phyloP scores from a whole-genome alignment of 2,329 filamentous ascomycete genomes.

The Thermothelomyces thermophilus region DNA sequence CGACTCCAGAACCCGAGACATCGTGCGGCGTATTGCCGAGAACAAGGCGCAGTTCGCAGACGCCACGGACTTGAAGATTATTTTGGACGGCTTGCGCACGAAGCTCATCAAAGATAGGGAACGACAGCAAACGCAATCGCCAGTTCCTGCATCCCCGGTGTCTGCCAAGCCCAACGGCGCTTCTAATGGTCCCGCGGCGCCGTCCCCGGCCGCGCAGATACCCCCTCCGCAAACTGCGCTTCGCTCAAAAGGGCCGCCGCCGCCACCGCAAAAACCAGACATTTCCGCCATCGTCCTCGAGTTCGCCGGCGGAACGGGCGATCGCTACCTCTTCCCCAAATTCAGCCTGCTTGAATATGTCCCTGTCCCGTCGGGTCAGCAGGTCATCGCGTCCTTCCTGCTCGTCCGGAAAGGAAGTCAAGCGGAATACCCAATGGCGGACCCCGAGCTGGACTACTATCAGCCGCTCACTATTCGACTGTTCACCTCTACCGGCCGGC shows the following conservation, averaged over 20 bases:
- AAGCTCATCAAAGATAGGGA: slow-evolving; percentile 34
- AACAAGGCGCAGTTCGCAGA: slow-evolving; percentile 46
- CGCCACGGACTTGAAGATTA: slow-evolving; percentile 46
- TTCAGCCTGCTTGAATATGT: slow-evolving; percentile 69
- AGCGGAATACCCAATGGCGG: slow-evolving; percentile 55
- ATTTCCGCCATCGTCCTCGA: slow-evolving; percentile 63
- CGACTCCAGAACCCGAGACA: slow-evolving; percentile 41
- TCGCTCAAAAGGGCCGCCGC: slow-evolving; percentile 53
- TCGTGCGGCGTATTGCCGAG: slow-evolving; percentile 49
- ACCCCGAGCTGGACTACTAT: slow-evolving; percentile 63
- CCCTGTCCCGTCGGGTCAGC: slow-evolving; percentile 43
- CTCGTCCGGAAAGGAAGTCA: slow-evolving; percentile 65
- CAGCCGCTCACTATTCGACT: slow-evolving; percentile 64
- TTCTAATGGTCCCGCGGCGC: slow-evolving; percentile 15
- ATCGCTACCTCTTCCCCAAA: slow-evolving; percentile 72
- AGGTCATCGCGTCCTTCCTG: slow-evolving; percentile 68
- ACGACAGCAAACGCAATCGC: slow-evolving; percentile 22
- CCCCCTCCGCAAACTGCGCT: slow-evolving; percentile 42
- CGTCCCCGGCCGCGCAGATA: slow-evolving; percentile 10
- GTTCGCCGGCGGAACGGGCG: slow-evolving; percentile 59
- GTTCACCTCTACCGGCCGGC: slow-evolving; percentile 45
- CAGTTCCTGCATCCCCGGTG: slow-evolving; percentile 14
- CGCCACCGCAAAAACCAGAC: slow-evolving; percentile 47
- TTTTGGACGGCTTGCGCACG: slow-evolving; percentile 43
- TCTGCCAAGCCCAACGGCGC: slow-evolving; percentile 17